phyloP scores from a whole-genome alignment of 2,329 filamentous ascomycete species.

The Pseudogymnoascus sp. region DNA sequence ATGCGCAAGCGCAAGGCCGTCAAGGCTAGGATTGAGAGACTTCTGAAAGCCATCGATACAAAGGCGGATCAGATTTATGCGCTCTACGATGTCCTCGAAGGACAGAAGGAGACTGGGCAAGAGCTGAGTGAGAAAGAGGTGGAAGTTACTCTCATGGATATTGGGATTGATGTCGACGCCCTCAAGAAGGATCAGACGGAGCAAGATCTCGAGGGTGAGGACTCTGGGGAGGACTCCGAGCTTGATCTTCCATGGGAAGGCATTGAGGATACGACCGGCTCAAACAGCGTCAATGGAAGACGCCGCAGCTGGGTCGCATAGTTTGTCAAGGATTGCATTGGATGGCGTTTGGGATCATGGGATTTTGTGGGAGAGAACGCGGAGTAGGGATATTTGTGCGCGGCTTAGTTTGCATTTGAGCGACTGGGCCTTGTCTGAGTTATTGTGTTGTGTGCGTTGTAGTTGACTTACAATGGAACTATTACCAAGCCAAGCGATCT shows the following conservation, averaged over 20 bases:
- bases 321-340: neutral
- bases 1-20: slow-evolving; percentile 57
- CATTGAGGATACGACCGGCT: slow-evolving; percentile 17
- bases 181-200: neutral
- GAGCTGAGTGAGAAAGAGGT: slow-evolving; percentile 56
- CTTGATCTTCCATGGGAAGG: slow-evolving; percentile 21
- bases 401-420: slow-evolving; percentile 6
- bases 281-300: neutral
- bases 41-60: slow-evolving; percentile 59
- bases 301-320: neutral
- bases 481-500: neutral
- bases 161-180: slow-evolving; percentile 22
- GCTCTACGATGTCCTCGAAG: slow-evolving; percentile 76
- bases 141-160: slow-evolving; percentile 56
- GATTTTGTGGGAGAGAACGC: neutral
- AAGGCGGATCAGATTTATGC: slow-evolving; percentile 77
- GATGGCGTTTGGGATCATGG: neutral
- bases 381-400: neutral
- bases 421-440: neutral
- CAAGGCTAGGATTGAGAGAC: slow-evolving; percentile 51
- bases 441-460: neutral
- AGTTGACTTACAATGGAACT: neutral
- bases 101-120: slow-evolving; percentile 60
- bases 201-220: neutral
- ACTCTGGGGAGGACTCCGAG: slow-evolving; percentile 13